A percentile compares a stretch with the other conserved stretches of the same genome.
phyloP scores from a whole-genome alignment of 768 basidiomycete genomes.

The Collybiopsis luxurians region DNA sequence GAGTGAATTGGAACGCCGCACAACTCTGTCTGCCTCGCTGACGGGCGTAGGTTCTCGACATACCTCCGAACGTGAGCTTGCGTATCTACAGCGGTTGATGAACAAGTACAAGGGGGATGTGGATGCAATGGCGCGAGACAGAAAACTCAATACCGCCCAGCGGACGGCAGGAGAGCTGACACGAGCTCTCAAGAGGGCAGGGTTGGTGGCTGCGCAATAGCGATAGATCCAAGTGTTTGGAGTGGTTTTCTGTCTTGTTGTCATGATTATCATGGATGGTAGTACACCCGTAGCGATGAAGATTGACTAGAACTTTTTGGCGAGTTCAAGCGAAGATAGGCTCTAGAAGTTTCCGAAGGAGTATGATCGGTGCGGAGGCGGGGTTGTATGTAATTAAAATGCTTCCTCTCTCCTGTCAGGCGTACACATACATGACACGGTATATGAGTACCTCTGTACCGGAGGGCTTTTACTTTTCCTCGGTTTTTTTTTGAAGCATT shows the following conservation, averaged over 20 bases:
- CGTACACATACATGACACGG: not conserved
- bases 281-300: no score
- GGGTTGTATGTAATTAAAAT: no score
- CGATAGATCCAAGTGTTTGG: no score
- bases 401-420: not conserved
- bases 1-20: constrained; percentile 15
- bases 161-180: constrained; percentile 77
- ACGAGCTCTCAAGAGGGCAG: constrained; percentile 58
- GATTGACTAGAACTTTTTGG: no score
- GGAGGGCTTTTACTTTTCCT: not conserved
- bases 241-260: no score
- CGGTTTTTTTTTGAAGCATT: no score
- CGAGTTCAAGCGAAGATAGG: no score
- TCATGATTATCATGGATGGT: no score
- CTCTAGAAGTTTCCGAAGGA: no score
- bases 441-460: not conserved
- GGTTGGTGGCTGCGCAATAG: constrained; percentile 22
- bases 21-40: constrained; percentile 36
- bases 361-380: no score
- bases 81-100: constrained; percentile 65
- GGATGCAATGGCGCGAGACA: constrained; percentile 75
- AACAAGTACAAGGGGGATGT: constrained; percentile 69
- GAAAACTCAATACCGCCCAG: constrained; percentile 79
- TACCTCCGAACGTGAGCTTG: constrained; percentile 65
- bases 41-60: constrained; percentile 51